phyloP scores from a whole-genome alignment of 1,284 basidiomycete species.

The Malassezia sp. region DNA sequence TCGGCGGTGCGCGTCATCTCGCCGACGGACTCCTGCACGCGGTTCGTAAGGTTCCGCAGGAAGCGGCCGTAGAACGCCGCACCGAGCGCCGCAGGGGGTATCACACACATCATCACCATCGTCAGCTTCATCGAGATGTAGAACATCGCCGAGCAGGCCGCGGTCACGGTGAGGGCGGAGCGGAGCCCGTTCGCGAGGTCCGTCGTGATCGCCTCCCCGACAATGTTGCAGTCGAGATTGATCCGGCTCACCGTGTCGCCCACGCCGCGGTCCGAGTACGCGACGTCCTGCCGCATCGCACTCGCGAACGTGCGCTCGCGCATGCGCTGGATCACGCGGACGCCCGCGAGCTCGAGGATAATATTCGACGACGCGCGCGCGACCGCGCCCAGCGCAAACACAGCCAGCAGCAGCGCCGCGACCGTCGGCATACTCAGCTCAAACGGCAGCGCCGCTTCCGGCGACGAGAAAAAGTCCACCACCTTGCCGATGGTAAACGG shows the following conservation, averaged over 20 bases:
- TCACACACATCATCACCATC: slow-evolving; percentile 79
- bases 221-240: slow-evolving; percentile 81
- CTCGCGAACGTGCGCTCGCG: slow-evolving; percentile 71
- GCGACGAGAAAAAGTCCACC: slow-evolving; percentile 44
- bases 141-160: slow-evolving; percentile 81
- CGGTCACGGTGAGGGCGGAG: slow-evolving; percentile 31
- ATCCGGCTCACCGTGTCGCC: slow-evolving; percentile 87
- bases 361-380: slow-evolving; percentile 82
- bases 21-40: slow-evolving; percentile 84
- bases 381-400: slow-evolving; percentile 76
- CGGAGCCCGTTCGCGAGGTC: slow-evolving; percentile 37
- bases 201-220: slow-evolving; percentile 69
- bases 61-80: slow-evolving; percentile 94
- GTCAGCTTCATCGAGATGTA: slow-evolving; percentile 84
- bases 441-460: slow-evolving; percentile 24
- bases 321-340: slow-evolving; percentile 80
- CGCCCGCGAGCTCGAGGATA: slow-evolving; percentile 70
- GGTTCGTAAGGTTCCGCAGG: slow-evolving; percentile 75
- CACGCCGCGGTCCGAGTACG: slow-evolving; percentile 68
- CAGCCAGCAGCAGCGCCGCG: slow-evolving; percentile 59
- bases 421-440: slow-evolving; percentile 65
- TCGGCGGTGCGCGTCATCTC: slow-evolving; percentile 80
- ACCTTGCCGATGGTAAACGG: slow-evolving; percentile 44
- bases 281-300: slow-evolving; percentile 71
- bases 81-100: slow-evolving; percentile 87